Evolutionary conservation across 768 basidiomycete species (phyloP), one percentile per base, ranked within the genome.

Genomic region (Leccinellum rugosiceps): DNA sequence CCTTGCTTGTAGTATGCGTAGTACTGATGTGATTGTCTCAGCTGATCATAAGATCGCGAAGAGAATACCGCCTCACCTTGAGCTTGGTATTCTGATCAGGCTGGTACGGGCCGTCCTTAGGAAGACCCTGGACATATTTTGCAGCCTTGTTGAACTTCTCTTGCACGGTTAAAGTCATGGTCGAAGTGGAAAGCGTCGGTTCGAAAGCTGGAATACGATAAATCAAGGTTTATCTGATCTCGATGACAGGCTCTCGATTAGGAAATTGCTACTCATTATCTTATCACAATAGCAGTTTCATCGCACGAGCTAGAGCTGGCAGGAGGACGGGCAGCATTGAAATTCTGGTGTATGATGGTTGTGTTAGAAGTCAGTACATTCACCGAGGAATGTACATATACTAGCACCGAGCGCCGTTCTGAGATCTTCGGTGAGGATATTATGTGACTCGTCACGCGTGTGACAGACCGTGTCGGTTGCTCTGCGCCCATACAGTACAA

Each of bases 1-100:
- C 93, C 92, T 80, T 96, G 94, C 82, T 98, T 99, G 83, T 79
- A 98, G 73, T 87, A 84, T 64, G 80, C 81, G 80, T 98, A 99
- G 80, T 97, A 97, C 95, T 98, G 66, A 19, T 45, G 3, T 48
- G 41, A 54, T 21, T 13, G n/a, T 14, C 31, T 63, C 50, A 58
- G 48, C 54, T 30, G 45, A 59, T 64, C 43, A 45, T 23, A 35
- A 3, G 47, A 58, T 61, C 41, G 26, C 13, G 7, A 28, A 35
- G 47, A 41, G 14, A 52, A 43, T 50, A 34, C 31, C n/a, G 34
- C 77, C 90, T 70, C 72, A 94, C 95, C 65, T 76, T 78, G 63
- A 98, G 89, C 78, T 92, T 82, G 56, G 92, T 87, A 11, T 87
- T 86, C 61, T 81, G 75, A 17, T 76, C 61, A 19, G 92, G 91